These are phyloP conservation scores for Lentinula sp. DNA, from an alignment of 768 basidiomycete species.

Conservation along the genomic window DNA sequence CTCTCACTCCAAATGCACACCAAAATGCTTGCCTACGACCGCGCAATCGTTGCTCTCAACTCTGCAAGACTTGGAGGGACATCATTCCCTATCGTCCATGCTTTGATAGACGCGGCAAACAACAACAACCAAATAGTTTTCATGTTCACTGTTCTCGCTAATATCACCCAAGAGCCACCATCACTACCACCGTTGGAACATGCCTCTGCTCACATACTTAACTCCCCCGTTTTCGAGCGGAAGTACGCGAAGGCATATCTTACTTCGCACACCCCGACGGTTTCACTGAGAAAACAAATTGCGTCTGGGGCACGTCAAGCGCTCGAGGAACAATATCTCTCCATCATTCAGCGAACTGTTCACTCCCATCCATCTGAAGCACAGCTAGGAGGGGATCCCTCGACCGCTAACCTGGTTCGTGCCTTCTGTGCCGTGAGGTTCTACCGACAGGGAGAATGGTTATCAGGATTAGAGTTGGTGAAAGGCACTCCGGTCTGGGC, in stretches of 20 bases:
- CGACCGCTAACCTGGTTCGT: constrained; percentile 81
- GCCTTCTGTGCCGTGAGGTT: constrained; percentile 81
- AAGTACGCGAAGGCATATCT: constrained; percentile 80
- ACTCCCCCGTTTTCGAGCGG: constrained; percentile 73
- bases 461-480: constrained; percentile 82
- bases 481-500: constrained; percentile 92
- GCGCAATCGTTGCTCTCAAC: constrained; percentile 75
- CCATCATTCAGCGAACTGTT: constrained; percentile 76
- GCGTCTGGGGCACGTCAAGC: constrained; percentile 74
- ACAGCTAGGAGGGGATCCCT: constrained; percentile 85
- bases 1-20: constrained; percentile 79
- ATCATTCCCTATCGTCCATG: constrained; percentile 72
- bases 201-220: constrained; percentile 76
- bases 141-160: constrained; percentile 51
- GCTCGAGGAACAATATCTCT: constrained; percentile 86
- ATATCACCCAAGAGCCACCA: constrained; percentile 74
- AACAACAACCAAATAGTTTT: constrained; percentile 47
- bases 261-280: constrained; percentile 54
- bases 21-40: constrained; percentile 96
- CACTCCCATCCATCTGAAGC: constrained; percentile 81
- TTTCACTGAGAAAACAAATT: constrained; percentile 63
- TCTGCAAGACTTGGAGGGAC: constrained; percentile 61
- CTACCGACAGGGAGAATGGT: constrained; percentile 80
- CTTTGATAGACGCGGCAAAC: constrained; percentile 65
- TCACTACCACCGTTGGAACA: constrained; percentile 72